Base-by-base conservation (phyloP, 2,329 filamentous ascomycete species). In the Dothideomycetes sp. region DNA sequence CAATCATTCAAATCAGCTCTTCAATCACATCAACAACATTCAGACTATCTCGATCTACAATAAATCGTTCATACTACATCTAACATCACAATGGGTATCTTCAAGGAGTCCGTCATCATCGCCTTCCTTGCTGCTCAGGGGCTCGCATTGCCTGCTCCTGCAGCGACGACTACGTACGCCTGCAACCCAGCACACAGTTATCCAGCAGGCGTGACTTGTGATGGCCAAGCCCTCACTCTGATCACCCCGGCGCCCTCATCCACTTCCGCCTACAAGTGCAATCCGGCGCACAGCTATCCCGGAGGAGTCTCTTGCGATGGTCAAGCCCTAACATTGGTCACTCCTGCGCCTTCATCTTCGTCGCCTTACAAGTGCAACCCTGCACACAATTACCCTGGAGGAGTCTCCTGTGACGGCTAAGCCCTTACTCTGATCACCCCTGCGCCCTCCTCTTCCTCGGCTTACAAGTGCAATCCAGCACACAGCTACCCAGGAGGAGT, bases 181-280 rank as follows among this genome's bases (percentile, higher is more conserved):
- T 51, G 49, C 43, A 49, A 49, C 38, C 49, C 49, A 15, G 49
- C 49, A 14, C 49, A 52, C 37, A 27, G 33, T 11, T 39, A 39
- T 19, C 37, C 37, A 2, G 34, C 33, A 18, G 38, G 38, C n/a
- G 34, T 4, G 4, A 18, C 18, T 14, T 51, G 50, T 36, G 38
- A 29, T n/a, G n/a, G 11, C 5, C 47, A 46, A 19, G 38, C 40
- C 19, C 36, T 47, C 37, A 44, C 45, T 3, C 32, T 52, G 16
- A 45, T 52, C n/a, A 41, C 45, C 12, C 41, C 44, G 2, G 18
- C 19, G 37, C 19, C 17, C 15, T n/a, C n/a, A n/a, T n/a, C n/a
- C n/a, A n/a, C n/a, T n/a, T 30, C 27, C 27, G 29, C 32, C 24
- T 27, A 35, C 36, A 14, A 17, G 12, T 40, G 37, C 24, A 40